These are phyloP conservation scores for Mycogone perniciosa DNA, from an alignment of 2,329 filamentous ascomycete species.

Conservation along the genomic window DNA sequence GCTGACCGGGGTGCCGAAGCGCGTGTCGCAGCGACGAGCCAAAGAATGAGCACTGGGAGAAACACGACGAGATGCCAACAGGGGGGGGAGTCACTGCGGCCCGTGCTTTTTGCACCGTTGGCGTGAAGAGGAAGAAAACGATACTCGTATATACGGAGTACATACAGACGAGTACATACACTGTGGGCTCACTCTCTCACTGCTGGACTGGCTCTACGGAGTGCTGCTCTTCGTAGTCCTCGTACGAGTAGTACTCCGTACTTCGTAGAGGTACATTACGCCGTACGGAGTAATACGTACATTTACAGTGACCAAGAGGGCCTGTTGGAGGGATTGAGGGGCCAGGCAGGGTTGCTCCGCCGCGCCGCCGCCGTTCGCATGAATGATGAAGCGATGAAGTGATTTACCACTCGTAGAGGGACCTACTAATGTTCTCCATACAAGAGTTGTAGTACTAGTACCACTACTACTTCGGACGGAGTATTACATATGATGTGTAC, in stretches of 20 bases:
- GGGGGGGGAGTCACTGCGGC: slow-evolving; percentile 10
- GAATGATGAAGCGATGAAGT: slow-evolving; percentile 1
- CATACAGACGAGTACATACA: too few species aligned
- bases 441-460: not conserved
- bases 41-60: slow-evolving; percentile 14
- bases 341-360: slow-evolving; percentile 10
- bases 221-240: too few species aligned
- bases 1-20: slow-evolving; percentile 1
- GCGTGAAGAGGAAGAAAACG: not conserved
- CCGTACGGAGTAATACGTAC: too few species aligned
- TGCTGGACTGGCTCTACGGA: too few species aligned
- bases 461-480: too few species aligned
- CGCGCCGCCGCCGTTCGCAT: slow-evolving; percentile 12
- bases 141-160: not conserved
- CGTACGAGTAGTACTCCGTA: too few species aligned
- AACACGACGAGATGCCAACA: slow-evolving; percentile 8
- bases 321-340: not conserved
- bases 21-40: slow-evolving; percentile 15
- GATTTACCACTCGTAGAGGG: slow-evolving; percentile 1
- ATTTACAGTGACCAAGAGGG: too few species aligned
- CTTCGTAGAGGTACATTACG: too few species aligned
- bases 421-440: slow-evolving; percentile 1
- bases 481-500: too few species aligned
- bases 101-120: slow-evolving; percentile 11
- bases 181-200: too few species aligned